phyloP scores from a whole-genome alignment of 2,329 filamentous ascomycete genomes.

The Leptographium galeiforme region DNA sequence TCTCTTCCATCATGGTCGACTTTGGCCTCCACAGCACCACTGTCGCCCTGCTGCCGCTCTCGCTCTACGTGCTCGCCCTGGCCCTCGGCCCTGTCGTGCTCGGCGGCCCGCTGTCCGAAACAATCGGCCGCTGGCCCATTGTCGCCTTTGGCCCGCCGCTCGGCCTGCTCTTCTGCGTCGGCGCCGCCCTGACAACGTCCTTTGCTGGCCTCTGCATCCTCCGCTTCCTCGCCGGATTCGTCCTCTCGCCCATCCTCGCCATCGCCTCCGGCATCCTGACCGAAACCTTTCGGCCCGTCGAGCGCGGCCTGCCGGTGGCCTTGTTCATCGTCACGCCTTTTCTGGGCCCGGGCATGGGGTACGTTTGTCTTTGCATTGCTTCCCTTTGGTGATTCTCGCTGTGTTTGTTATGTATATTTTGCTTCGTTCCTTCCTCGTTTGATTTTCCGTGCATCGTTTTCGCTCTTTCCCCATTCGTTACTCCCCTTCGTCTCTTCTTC shows the following conservation, averaged over 20 bases:
- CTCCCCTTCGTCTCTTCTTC: no score
- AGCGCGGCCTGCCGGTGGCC: slow-evolving; percentile 27
- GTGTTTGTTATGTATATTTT: no score
- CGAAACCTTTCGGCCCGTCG: slow-evolving; percentile 31
- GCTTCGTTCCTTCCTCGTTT: no score
- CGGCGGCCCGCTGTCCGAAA: slow-evolving; percentile 46
- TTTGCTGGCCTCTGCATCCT: slow-evolving; percentile 38
- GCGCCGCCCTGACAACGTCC: slow-evolving; percentile 29
- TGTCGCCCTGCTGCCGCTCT: slow-evolving; percentile 42
- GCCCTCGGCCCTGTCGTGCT: slow-evolving; percentile 45
- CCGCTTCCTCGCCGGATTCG: slow-evolving; percentile 43
- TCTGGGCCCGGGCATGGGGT: slow-evolving; percentile 38
- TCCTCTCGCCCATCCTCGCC: slow-evolving; percentile 32
- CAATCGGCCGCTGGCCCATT: slow-evolving; percentile 38
- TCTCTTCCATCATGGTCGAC: slow-evolving; percentile 30
- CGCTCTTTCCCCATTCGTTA: no score
- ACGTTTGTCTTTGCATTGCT: slow-evolving; percentile 2
- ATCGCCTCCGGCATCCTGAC: slow-evolving; percentile 35
- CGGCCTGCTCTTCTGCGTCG: slow-evolving; percentile 41
- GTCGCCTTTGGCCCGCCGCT: slow-evolving; percentile 33
- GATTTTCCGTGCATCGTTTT: no score
- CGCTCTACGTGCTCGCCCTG: slow-evolving; percentile 47
- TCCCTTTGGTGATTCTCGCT: background rate
- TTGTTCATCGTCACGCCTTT: slow-evolving; percentile 38
- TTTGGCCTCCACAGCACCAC: slow-evolving; percentile 40